A percentile compares a stretch with the other conserved stretches of the same genome.
Evolutionary conservation across 2,329 filamentous ascomycete species (phyloP).

Genomic region (Aspergillus piperis): DNA sequence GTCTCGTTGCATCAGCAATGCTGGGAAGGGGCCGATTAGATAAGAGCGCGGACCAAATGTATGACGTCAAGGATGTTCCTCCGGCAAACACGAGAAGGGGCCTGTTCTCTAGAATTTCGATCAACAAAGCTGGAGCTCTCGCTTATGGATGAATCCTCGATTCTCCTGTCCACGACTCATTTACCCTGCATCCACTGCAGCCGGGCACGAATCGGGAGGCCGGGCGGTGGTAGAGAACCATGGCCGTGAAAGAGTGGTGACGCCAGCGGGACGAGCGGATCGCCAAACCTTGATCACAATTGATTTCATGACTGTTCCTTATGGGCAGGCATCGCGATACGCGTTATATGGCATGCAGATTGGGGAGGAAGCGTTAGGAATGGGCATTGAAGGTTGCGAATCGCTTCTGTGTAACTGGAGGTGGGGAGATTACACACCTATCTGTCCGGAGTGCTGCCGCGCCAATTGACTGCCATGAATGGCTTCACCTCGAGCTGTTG

Average conservation of each 20-base stretch:
- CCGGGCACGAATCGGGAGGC: constrained; percentile 1
- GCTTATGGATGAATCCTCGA: neutral
- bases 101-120: neutral
- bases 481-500: neutral
- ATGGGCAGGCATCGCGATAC: neutral
- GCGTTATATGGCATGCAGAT: neutral
- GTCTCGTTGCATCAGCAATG: neutral
- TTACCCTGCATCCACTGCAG: neutral
- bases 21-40: neutral
- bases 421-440: neutral
- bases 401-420: neutral
- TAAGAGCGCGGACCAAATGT: neutral
- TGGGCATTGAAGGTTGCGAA: neutral
- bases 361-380: neutral
- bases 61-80: neutral
- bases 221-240: neutral
- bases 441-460: neutral
- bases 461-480: neutral
- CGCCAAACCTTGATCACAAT: neutral
- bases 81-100: neutral
- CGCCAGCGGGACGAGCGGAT: constrained; percentile 10
- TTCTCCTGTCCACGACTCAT: neutral
- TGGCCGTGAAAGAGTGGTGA: constrained; percentile 7
- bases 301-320: constrained; percentile 7
- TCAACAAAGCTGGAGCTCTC: neutral